Evolutionary conservation across 352 stramenopile species (phyloP).

Genomic region (Phytophthora melonis): DNA sequence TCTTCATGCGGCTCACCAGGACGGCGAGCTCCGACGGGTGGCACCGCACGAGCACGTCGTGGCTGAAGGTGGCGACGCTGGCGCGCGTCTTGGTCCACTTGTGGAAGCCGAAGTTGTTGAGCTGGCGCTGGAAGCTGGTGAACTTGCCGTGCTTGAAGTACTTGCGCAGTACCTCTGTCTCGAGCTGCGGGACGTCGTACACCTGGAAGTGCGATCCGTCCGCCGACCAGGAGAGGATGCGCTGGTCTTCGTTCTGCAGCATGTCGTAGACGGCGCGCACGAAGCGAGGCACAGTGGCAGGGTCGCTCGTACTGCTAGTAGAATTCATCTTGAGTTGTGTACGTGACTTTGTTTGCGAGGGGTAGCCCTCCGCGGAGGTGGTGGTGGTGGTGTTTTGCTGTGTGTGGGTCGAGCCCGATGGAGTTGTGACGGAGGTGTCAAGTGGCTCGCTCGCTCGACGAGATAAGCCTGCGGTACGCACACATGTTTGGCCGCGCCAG

Average conservation of each 20-base stretch:
- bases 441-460: too few species aligned
- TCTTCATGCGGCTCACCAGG: constrained; percentile 28
- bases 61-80: constrained; percentile 84
- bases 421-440: too few species aligned
- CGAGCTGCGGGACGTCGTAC: constrained; percentile 71
- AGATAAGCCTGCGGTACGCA: too few species aligned
- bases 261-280: constrained; percentile 63
- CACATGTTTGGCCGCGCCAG: too few species aligned
- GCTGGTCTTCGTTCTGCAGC: constrained; percentile 59
- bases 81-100: constrained; percentile 89
- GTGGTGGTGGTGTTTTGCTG: too few species aligned
- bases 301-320: neutral
- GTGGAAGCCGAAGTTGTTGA: constrained; percentile 95
- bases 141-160: constrained; percentile 96
- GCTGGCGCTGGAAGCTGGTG: constrained; percentile 92
- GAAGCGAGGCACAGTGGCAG: constrained; percentile 47
- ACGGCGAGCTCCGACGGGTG: constrained; percentile 30
- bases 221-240: constrained; percentile 55
- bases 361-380: too few species aligned
- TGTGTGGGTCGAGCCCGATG: too few species aligned
- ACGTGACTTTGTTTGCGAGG: neutral
- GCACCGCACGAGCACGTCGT: constrained; percentile 64
- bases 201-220: constrained; percentile 84
- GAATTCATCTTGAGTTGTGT: constrained; percentile 8
- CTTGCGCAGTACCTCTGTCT: constrained; percentile 80